Evolutionary conservation across 495 filamentous ascomycete genomes (phyloP).

Genomic region (Penicillium samsonianum): DNA sequence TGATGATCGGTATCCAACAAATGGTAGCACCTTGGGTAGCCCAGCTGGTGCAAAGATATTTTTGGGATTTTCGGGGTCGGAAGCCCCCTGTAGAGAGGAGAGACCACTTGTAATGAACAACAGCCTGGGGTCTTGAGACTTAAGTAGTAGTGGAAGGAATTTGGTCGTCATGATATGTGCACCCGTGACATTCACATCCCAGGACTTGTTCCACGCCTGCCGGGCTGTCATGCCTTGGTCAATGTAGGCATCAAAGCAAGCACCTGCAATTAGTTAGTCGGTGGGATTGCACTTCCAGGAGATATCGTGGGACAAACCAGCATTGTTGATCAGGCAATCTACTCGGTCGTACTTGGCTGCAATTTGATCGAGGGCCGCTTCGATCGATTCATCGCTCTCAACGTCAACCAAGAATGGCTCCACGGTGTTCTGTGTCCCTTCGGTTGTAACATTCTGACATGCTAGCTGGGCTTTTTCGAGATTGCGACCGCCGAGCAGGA

Average conservation of each 20-base stretch:
- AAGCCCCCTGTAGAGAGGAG: slow-evolving; percentile 22
- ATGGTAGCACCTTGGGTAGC: slow-evolving; percentile 46
- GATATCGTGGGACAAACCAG: slow-evolving; percentile 11
- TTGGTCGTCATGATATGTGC: slow-evolving; percentile 46
- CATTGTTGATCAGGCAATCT: slow-evolving; percentile 50
- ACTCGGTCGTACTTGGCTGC: slow-evolving; percentile 36
- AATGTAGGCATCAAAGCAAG: slow-evolving; percentile 25
- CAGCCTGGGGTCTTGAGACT: slow-evolving; percentile 47
- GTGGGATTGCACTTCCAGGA: too few relatives aligned
- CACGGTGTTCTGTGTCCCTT: neutral
- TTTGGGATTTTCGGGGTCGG: slow-evolving; percentile 22
- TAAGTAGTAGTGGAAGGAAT: slow-evolving; percentile 52
- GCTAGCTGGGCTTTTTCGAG: slow-evolving; percentile 10
- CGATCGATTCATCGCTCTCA: slow-evolving; percentile 39
- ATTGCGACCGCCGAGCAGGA: slow-evolving; percentile 18
- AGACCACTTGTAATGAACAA: slow-evolving; percentile 47
- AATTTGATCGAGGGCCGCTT: slow-evolving; percentile 29
- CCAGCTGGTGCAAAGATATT: slow-evolving; percentile 36
- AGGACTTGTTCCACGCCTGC: slow-evolving; percentile 44
- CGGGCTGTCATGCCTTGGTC: slow-evolving; percentile 25
- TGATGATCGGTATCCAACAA: slow-evolving; percentile 35
- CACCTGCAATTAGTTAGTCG: slow-evolving; percentile 24
- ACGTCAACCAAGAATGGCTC: slow-evolving; percentile 15
- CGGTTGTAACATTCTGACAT: slow-evolving; percentile 10
- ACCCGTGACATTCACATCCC: slow-evolving; percentile 52